These are phyloP conservation scores for Phytophthora parvispora DNA, from an alignment of 352 stramenopile species.

Conservation along the genomic window DNA sequence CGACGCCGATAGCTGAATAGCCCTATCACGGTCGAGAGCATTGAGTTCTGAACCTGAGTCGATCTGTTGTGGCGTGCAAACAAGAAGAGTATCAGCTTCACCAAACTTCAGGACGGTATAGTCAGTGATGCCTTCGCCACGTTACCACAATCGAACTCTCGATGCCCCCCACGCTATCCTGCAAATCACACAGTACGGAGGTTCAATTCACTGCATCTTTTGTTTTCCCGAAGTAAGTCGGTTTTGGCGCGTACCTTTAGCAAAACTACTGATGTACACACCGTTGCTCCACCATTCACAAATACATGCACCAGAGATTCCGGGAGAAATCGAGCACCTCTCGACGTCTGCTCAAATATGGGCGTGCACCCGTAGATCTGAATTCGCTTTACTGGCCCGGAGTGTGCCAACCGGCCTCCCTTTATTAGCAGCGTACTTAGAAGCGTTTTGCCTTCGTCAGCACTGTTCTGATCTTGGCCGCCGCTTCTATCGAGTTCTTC, in stretches of 20 bases:
- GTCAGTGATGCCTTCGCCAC: background rate
- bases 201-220: background rate
- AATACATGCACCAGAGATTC: slow-evolving; percentile 68
- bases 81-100: background rate
- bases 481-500: slow-evolving; percentile 7
- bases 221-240: background rate
- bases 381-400: slow-evolving; percentile 63
- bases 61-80: slow-evolving; percentile 27
- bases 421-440: slow-evolving; percentile 70
- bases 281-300: slow-evolving; percentile 69
- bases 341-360: slow-evolving; percentile 66
- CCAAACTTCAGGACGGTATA: background rate
- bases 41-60: slow-evolving; percentile 67
- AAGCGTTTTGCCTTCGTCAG: slow-evolving; percentile 16
- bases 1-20: slow-evolving; percentile 45
- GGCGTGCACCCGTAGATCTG: slow-evolving; percentile 84
- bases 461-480: background rate
- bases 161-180: slow-evolving; percentile 49
- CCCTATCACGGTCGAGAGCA: slow-evolving; percentile 39
- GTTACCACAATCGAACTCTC: slow-evolving; percentile 62
- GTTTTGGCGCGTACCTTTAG: slow-evolving; percentile 49
- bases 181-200: background rate
- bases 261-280: slow-evolving; percentile 64
- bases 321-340: slow-evolving; percentile 64
- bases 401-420: slow-evolving; percentile 58